phyloP scores from a whole-genome alignment of 257 asterid genomes.

The Eucommia ulmoides region DNA sequence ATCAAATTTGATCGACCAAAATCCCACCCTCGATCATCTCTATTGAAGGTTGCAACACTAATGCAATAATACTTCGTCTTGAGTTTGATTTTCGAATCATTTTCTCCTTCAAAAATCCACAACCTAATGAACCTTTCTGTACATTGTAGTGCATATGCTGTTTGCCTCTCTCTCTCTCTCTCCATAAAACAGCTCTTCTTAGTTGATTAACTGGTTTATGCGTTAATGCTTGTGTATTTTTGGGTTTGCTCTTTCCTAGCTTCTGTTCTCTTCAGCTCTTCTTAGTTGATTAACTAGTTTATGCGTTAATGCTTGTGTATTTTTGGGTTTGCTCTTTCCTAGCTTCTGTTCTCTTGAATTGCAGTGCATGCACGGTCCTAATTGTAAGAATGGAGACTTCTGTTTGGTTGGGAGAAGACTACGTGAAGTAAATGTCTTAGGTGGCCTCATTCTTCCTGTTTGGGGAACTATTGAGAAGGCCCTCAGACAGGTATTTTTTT shows the following conservation, averaged over 20 bases:
- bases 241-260: neutral
- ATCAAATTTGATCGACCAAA: too few species aligned
- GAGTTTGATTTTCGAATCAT: too few species aligned
- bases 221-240: neutral
- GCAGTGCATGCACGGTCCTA: conserved; percentile 99
- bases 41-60: too few species aligned
- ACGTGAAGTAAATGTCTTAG: conserved; percentile 90
- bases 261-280: neutral
- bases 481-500: conserved; percentile 63
- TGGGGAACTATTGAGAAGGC: conserved; percentile 97
- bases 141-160: too few species aligned
- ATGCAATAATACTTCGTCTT: too few species aligned
- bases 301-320: neutral
- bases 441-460: conserved; percentile 95
- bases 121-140: too few species aligned
- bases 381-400: conserved; percentile 68
- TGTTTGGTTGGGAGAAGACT: conserved; percentile 86
- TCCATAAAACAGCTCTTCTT: neutral
- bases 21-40: too few species aligned
- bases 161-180: too few species aligned
- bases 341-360: neutral
- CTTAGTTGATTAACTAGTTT: neutral
- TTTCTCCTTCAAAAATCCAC: too few species aligned
- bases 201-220: neutral
- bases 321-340: too few species aligned